Conservation (phyloP, 2,329 filamentous ascomycete species). For the Nigrograna mackinnonii region DNA sequence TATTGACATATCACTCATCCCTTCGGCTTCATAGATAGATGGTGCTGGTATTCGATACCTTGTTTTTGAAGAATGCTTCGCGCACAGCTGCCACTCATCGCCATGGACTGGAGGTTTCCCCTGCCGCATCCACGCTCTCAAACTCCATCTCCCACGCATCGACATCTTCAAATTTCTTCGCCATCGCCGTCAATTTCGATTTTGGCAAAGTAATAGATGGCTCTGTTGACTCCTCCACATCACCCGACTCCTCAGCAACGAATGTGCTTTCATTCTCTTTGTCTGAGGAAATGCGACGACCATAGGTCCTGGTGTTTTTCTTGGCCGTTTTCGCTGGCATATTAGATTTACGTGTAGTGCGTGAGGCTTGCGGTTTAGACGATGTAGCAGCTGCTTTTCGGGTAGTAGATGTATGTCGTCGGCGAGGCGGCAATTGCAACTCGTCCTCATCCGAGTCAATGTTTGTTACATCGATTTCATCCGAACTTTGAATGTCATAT, state of each 20-base stretch:
- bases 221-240: constrained; percentile 28
- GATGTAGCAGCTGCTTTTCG: constrained; percentile 26
- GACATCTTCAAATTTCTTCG: constrained; percentile 53
- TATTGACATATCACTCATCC: too few species aligned
- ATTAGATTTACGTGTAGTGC: constrained; percentile 22
- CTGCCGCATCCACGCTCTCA: constrained; percentile 48
- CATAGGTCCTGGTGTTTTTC: constrained; percentile 33
- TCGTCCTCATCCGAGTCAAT: constrained; percentile 48
- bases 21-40: too few species aligned
- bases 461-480: constrained; percentile 24
- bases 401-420: constrained; percentile 12
- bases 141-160: constrained; percentile 57
- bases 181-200: constrained; percentile 46
- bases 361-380: constrained; percentile 24
- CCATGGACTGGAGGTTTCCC: constrained; percentile 45
- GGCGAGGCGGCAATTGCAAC: constrained; percentile 33
- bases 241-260: constrained; percentile 19
- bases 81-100: too few species aligned
- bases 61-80: too few species aligned
- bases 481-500: constrained; percentile 45
- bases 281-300: constrained; percentile 42
- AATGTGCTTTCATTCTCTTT: constrained; percentile 44
- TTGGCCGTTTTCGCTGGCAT: constrained; percentile 18
- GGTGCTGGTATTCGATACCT: too few species aligned
- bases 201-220: constrained; percentile 27